phyloP scores from a whole-genome alignment of 108 stramenopile genomes.

The Skeletonema potamos region DNA sequence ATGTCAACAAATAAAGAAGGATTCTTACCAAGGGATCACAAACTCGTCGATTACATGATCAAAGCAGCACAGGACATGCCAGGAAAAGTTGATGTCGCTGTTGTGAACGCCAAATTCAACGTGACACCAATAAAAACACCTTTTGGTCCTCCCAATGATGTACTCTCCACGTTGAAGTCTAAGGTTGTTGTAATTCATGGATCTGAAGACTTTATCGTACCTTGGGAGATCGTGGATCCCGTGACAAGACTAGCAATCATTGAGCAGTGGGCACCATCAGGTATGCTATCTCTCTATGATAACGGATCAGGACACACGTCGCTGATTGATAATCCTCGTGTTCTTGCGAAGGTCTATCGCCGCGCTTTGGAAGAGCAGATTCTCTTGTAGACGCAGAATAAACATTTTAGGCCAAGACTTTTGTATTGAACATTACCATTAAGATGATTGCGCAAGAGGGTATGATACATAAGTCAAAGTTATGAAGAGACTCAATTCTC shows the following conservation, averaged over 20 bases:
- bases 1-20: constrained; percentile 15
- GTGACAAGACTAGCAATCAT: constrained; percentile 24
- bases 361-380: constrained; percentile 30
- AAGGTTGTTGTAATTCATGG: constrained; percentile 36
- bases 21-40: constrained; percentile 5
- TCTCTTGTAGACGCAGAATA: background rate
- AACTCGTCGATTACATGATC: constrained; percentile 2
- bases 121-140: constrained; percentile 24
- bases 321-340: constrained; percentile 3
- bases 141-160: constrained; percentile 10
- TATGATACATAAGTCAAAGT: background rate
- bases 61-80: constrained; percentile 20
- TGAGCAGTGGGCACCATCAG: constrained; percentile 23
- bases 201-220: constrained; percentile 9
- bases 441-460: too few species aligned
- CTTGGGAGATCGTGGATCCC: constrained; percentile 7
- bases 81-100: constrained; percentile 3
- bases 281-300: constrained; percentile 20
- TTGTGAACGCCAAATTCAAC: constrained; percentile 28
- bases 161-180: constrained; percentile 7
- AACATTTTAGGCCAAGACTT: too few species aligned
- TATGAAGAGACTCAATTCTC: too few species aligned
- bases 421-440: too few species aligned
- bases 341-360: constrained; percentile 6
- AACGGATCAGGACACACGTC: constrained; percentile 17